A percentile compares a stretch with the other conserved stretches of the same genome.
Conservation (phyloP, 148 eudicot species). For the Vaccinium corymbosum region DNA sequence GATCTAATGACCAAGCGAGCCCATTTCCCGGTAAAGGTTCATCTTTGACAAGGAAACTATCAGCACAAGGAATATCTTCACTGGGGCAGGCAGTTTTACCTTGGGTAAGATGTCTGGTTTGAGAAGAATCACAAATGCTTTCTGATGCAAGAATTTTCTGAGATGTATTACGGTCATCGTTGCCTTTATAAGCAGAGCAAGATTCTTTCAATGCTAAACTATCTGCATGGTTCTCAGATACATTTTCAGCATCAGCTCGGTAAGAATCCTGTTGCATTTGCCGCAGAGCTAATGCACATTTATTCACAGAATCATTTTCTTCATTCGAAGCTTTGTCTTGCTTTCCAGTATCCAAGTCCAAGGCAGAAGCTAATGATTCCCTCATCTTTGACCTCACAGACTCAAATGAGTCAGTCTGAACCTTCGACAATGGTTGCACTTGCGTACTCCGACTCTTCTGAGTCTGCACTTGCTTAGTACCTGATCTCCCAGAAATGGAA, state of each 20-base stretch:
- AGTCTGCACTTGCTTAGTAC: constrained; percentile 38
- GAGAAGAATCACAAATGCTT: constrained; percentile 25
- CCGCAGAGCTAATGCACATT: constrained; percentile 12
- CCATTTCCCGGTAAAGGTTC: constrained; percentile 94
- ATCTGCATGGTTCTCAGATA: constrained; percentile 23
- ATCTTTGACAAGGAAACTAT: constrained; percentile 60
- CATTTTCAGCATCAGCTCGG: constrained; percentile 24
- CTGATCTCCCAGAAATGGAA: constrained; percentile 39
- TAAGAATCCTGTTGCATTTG: constrained; percentile 22
- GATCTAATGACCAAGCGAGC: constrained; percentile 76
- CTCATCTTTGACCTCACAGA: constrained; percentile 85
- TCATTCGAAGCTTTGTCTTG: constrained; percentile 30
- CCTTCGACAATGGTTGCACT: constrained; percentile 40
- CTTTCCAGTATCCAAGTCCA: constrained; percentile 53
- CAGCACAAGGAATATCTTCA: constrained; percentile 55
- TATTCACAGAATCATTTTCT: constrained; percentile 23
- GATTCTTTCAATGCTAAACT: constrained; percentile 21
- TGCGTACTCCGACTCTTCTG: constrained; percentile 40
- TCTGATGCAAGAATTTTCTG: constrained; percentile 18
- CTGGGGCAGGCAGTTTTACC: constrained; percentile 43
- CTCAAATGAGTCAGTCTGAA: constrained; percentile 43
- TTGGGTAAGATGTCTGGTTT: constrained; percentile 35
- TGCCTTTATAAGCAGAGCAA: constrained; percentile 22
- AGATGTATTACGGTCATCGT: constrained; percentile 22
- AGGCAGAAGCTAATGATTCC: constrained; percentile 77